Conservation (phyloP, 495 filamentous ascomycete genomes). For the Recurvomyces mirabilis region DNA sequence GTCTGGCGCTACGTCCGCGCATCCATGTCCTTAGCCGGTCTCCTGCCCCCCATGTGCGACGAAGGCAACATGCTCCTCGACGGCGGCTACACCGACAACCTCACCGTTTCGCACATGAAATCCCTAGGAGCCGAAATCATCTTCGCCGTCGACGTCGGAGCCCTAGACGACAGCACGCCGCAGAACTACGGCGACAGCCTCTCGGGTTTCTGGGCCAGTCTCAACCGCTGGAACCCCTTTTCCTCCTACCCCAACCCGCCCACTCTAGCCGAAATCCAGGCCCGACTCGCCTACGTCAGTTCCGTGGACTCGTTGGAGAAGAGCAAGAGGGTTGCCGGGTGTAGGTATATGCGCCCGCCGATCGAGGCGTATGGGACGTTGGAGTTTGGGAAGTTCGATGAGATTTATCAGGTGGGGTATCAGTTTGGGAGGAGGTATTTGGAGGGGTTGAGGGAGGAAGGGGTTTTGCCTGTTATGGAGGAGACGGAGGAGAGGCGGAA, state of each 20-base stretch:
- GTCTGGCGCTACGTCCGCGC: constrained; percentile 94
- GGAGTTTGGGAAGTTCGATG: constrained; percentile 94
- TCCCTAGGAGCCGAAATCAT: constrained; percentile 84
- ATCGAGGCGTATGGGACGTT: constrained; percentile 88
- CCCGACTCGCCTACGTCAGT: constrained; percentile 83
- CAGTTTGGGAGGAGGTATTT: constrained; percentile 71
- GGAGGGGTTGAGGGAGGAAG: constrained; percentile 59
- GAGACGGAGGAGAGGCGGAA: constrained; percentile 84
- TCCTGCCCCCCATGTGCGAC: constrained; percentile 88
- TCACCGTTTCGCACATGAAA: constrained; percentile 96
- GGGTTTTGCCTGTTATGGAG: constrained; percentile 53
- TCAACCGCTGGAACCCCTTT: constrained; percentile 96
- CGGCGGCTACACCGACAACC: constrained; percentile 93
- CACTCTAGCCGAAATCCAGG: constrained; percentile 91
- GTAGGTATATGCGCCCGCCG: constrained; percentile 89
- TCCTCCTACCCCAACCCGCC: constrained; percentile 78
- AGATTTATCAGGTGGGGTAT: constrained; percentile 87
- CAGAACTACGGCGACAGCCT: constrained; percentile 86
- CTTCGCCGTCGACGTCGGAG: constrained; percentile 90
- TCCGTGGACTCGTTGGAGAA: constrained; percentile 87
- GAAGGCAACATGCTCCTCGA: constrained; percentile 94
- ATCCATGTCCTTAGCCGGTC: constrained; percentile 87
- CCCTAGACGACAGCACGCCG: constrained; percentile 78
- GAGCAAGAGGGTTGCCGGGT: constrained; percentile 77
- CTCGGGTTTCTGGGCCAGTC: constrained; percentile 85